phyloP scores from a whole-genome alignment of 2,329 filamentous ascomycete species.

The Juglanconis oblonga region DNA sequence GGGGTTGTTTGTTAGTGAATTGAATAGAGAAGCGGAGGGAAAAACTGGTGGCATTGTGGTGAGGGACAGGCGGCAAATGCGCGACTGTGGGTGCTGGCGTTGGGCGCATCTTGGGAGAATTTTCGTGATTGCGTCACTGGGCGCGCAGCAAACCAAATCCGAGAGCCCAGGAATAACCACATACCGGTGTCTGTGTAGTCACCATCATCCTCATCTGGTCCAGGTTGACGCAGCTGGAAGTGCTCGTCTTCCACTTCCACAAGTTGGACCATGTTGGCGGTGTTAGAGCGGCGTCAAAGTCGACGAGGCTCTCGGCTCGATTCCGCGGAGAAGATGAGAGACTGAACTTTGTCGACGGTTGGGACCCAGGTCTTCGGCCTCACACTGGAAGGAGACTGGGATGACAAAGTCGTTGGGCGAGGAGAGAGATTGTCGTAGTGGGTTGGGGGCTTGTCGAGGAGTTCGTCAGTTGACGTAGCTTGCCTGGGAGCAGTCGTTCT shows the following conservation, averaged over 20 bases:
- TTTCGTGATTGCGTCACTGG: slow-evolving; percentile 17
- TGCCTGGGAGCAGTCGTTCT: not conserved
- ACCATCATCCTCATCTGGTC: slow-evolving; percentile 78
- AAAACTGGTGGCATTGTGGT: not conserved
- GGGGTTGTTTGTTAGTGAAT: slow-evolving; percentile 8
- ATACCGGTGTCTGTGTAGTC: slow-evolving; percentile 93
- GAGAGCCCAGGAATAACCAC: not conserved
- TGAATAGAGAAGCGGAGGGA: not conserved
- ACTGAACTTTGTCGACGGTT: no score
- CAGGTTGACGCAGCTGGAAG: slow-evolving; percentile 70
- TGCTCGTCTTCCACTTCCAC: slow-evolving; percentile 97
- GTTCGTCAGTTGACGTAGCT: not conserved
- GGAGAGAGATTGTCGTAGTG: not conserved
- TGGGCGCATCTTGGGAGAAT: slow-evolving; percentile 2
- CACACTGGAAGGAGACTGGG: not conserved
- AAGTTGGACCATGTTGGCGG: slow-evolving; percentile 82
- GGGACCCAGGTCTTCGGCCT: not conserved
- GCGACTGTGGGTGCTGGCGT: not conserved
- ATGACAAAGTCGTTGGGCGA: not conserved
- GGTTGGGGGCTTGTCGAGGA: not conserved
- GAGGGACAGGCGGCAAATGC: not conserved
- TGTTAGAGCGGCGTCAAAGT: not conserved
- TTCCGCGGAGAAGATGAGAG: no score
- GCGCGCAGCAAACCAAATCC: not conserved
- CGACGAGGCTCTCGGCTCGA: not conserved